Evolutionary conservation across 768 basidiomycete species (phyloP), one percentile per base, ranked within the genome.

Genomic region (Lactarius pseudohatsudake): DNA sequence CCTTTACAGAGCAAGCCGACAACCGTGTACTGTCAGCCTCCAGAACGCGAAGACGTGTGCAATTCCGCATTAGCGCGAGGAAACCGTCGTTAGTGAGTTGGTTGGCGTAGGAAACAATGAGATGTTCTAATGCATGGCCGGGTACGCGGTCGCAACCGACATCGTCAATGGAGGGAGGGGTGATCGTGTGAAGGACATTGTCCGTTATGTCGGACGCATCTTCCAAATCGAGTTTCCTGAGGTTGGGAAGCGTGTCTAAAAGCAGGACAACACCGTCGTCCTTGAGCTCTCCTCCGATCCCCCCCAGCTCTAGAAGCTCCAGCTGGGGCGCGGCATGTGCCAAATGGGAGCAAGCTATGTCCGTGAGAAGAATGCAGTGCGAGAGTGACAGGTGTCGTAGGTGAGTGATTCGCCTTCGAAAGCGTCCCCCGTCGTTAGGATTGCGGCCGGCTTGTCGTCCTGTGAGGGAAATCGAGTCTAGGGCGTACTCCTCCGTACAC

Each of bases 21-120:
- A 94, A 81, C n/a, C 83, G 82, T 7, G 94, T 95, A 68, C 86
- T 87, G 73, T 96, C 95, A 0, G 85, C 86, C 72, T 95, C 93
- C 57, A 97, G 80, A 10, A 84, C 81, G 7, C 77, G 81, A 54
- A 96, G 80, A 34, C 78, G 81, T 22, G 81, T 67, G 74, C 93
- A 96, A 20, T 78, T 78, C 20, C 80, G 82, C 40, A 94, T 84
- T 72, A 96, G 84, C 22, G 79, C 74, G 11, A 83, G 76, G 59
- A 96, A 77, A 3, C 84, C 89, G 2, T 84, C 83, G 70, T 90
- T 86, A 43, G 84, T 84, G 66, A 96, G 60, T 57, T 84, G 80
- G n/a, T 73, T 72, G 4, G 90, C 89, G 72, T 83, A 83, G 1
- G 91, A 92, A 56, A 96, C 77, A 58, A 81, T 81, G 63, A 96